Conservation (phyloP, 1,284 basidiomycete genomes). For the Volvariella surrecta region DNA sequence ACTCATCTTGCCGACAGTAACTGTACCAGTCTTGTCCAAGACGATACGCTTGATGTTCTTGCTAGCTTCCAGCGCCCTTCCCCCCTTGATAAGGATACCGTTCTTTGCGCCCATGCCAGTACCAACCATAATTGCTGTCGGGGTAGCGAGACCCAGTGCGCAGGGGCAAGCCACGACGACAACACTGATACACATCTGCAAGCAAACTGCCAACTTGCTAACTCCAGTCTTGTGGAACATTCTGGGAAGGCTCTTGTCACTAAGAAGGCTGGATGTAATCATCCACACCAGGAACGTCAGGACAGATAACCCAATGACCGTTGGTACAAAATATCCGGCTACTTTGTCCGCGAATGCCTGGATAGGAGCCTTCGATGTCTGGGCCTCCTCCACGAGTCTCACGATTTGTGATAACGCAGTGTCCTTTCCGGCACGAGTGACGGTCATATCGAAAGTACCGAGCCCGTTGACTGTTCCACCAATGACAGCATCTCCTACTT, state of each 20-base stretch:
- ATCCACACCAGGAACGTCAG: constrained; percentile 88
- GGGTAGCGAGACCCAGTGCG: constrained; percentile 92
- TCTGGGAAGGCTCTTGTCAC: constrained; percentile 57
- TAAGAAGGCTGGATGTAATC: constrained; percentile 59
- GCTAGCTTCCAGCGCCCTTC: constrained; percentile 89
- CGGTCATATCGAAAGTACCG: constrained; percentile 92
- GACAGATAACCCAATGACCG: constrained; percentile 77
- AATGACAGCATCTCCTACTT: constrained; percentile 77
- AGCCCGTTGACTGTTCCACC: constrained; percentile 96
- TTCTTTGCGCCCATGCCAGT: constrained; percentile 96
- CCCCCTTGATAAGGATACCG: constrained; percentile 98
- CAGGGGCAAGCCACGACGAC: constrained; percentile 99
- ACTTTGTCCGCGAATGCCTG: constrained; percentile 95
- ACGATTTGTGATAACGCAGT: constrained; percentile 97
- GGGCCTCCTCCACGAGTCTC: constrained; percentile 94
- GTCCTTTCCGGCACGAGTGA: constrained; percentile 93
- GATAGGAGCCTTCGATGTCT: constrained; percentile 96
- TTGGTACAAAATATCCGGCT: constrained; percentile 93
- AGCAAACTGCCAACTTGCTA: constrained; percentile 84
- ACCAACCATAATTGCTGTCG: constrained; percentile 99
- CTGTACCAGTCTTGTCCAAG: constrained; percentile 97
- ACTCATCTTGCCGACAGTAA: constrained; percentile 72
- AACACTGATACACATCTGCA: constrained; percentile 97
- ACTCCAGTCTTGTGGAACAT: constrained; percentile 83
- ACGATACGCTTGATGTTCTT: constrained; percentile 76